Evolutionary conservation across 495 filamentous ascomycete genomes (phyloP).

Genomic region (Annulohypoxylon bovei): DNA sequence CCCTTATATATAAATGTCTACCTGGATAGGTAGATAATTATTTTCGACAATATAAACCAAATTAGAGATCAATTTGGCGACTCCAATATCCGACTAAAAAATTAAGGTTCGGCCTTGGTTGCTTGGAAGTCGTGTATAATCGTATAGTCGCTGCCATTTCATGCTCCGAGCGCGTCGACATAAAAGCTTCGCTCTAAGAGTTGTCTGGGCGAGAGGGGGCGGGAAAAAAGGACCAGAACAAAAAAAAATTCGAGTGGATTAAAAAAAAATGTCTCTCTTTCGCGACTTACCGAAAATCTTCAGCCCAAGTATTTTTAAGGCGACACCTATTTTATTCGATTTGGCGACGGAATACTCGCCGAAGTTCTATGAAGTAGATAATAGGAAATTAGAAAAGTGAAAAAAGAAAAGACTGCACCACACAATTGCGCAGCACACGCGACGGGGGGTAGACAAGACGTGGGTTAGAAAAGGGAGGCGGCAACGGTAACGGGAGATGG

Average conservation of each 20-base stretch:
- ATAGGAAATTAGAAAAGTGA: conserved; percentile 19
- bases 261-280: conserved; percentile 35
- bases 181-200: neutral
- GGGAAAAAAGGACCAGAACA: conserved; percentile 26
- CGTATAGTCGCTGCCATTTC: conserved; percentile 18
- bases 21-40: neutral
- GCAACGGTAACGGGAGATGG: conserved; percentile 48
- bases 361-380: conserved; percentile 35
- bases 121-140: conserved; percentile 21
- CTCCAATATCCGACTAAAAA: conserved; percentile 17
- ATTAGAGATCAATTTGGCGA: neutral
- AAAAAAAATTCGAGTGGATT: conserved; percentile 16
- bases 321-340: conserved; percentile 14
- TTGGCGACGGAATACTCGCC: conserved; percentile 29
- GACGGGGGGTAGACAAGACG: conserved; percentile 39
- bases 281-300: conserved; percentile 38
- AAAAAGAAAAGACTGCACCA: conserved; percentile 48
- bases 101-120: conserved; percentile 21
- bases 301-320: conserved; percentile 21
- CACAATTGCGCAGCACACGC: conserved; percentile 44
- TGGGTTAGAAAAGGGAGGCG: conserved; percentile 45
- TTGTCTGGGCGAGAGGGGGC: conserved; percentile 32
- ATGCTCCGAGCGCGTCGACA: conserved; percentile 32
- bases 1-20: neutral
- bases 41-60: neutral